These are phyloP conservation scores for Beauveria sp. DNA, from an alignment of 2,329 filamentous ascomycete genomes.

Conservation along the genomic window DNA sequence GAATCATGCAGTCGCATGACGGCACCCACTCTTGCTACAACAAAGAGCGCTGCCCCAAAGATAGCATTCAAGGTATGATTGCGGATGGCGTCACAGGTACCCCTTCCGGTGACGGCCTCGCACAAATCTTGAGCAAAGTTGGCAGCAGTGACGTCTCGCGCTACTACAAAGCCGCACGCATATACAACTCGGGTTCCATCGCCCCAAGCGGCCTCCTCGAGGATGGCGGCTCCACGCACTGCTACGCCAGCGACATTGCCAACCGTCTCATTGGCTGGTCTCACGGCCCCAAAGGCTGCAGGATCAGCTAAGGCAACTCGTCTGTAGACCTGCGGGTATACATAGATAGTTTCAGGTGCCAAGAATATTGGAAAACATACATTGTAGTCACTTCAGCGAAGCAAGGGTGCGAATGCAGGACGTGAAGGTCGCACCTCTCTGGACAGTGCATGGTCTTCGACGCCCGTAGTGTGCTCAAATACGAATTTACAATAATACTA, in stretches of 20 bases:
- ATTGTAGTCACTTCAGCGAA: no score
- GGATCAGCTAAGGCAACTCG: neutral
- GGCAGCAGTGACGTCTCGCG: neutral
- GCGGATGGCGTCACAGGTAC: constrained; percentile 2
- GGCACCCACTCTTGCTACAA: neutral
- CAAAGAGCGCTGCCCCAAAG: neutral
- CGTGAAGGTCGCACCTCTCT: no score
- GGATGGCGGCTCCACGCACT: constrained; percentile 6
- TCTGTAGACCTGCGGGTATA: no score
- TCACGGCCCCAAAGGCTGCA: neutral
- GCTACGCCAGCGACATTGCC: constrained; percentile 7
- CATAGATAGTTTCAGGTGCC: no score
- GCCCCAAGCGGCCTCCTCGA: neutral
- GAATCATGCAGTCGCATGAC: constrained; percentile 6
- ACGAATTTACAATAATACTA: no score
- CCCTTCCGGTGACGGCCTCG: constrained; percentile 2
- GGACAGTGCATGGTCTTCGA: no score
- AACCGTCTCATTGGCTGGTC: constrained; percentile 5
- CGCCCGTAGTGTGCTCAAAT: no score
- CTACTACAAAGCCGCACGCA: constrained; percentile 5
- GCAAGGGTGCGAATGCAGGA: no score
- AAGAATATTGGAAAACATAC: no score
- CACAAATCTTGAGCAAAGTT: neutral
- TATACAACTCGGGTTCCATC: constrained; percentile 8
- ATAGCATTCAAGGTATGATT: constrained; percentile 1